A percentile compares a stretch with the other conserved stretches of the same genome.
phyloP scores from a whole-genome alignment of 352 stramenopile species.

The Globisporangium spinosum region DNA sequence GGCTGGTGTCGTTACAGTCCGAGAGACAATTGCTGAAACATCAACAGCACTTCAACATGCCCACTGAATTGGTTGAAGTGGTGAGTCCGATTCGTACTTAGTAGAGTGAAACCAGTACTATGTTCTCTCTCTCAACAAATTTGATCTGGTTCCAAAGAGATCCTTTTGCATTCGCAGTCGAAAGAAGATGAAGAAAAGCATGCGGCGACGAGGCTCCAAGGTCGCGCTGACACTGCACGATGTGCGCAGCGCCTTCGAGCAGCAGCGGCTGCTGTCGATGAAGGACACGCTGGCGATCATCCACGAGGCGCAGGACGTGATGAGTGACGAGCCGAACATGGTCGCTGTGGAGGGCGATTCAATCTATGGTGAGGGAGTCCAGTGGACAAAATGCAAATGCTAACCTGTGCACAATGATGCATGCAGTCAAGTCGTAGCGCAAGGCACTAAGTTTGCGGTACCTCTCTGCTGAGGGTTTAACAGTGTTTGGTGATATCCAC shows the following conservation, averaged over 20 bases:
- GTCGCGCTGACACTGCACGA: constrained; percentile 36
- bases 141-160: background rate
- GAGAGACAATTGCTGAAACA: background rate
- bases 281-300: constrained; percentile 59
- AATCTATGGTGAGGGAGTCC: constrained; percentile 26
- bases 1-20: background rate
- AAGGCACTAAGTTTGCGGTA: background rate
- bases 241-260: constrained; percentile 51
- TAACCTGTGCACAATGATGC: constrained; percentile 9
- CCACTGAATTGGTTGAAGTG: background rate
- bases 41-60: background rate
- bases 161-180: no score
- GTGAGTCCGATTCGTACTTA: background rate
- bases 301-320: constrained; percentile 57
- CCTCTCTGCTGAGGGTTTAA: background rate
- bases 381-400: constrained; percentile 5
- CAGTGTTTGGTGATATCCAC: constrained; percentile 83
- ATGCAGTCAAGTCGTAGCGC: background rate
- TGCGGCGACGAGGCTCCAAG: constrained; percentile 32
- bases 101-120: background rate
- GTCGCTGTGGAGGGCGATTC: constrained; percentile 35
- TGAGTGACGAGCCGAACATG: constrained; percentile 60
- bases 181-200: constrained; percentile 14
- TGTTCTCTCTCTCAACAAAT: background rate
- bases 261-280: constrained; percentile 52